Base-by-base conservation (phyloP, 2,329 filamentous ascomycete species). In the Clonostachys solani region DNA sequence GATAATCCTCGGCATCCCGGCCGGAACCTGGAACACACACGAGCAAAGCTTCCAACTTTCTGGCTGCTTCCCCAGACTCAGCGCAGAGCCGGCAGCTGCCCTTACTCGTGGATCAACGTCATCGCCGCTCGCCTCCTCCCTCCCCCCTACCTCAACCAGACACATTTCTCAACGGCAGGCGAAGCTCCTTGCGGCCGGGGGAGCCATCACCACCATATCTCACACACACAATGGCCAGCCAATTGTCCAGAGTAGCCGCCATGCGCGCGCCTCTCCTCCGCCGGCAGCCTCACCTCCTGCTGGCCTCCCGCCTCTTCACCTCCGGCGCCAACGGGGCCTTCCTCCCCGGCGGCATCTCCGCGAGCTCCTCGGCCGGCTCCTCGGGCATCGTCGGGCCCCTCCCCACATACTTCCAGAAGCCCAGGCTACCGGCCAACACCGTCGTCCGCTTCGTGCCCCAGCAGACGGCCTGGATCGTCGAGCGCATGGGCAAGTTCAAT, bases 391-490 rank as follows among this genome's bases (percentile, higher is more conserved):
- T 53, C 16, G 54, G 54, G 5, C 53, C 59, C 38, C 33, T 86
- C 35, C 78, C 85, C 8, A 84, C 87, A n/a, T 95, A 95, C 70
- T 95, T 95, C 68, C 86, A 87, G 63, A 80, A 80, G 53, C 74
- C 78, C 12, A 75, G 79, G 18, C 77, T 96, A 45, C 94, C 94
- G 29, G 89, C 92, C 56, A 99, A 99, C 71, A 99, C 94, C 5
- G 77, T 99, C 52, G 77, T 99, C 59, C 89, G 92, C 50, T 99
- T 97, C 69, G 94, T 99, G 40, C 94, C 94, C n/a, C 94, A 99
- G 71, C 94, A 99, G 75, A 97, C 92, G 58, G 94, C 94, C 67
- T 99, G 94, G 94, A 92, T 99, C 50, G 94, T 99, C 48, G 94
- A 99, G 80, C 92, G 94, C 63, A 99, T 99, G 94, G 94, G 94